Percentiles rank a stretch among this genome's conserved stretches.
Evolutionary conservation across 495 filamentous ascomycete species (phyloP).

Genomic region (Hypoxylon rickii): DNA sequence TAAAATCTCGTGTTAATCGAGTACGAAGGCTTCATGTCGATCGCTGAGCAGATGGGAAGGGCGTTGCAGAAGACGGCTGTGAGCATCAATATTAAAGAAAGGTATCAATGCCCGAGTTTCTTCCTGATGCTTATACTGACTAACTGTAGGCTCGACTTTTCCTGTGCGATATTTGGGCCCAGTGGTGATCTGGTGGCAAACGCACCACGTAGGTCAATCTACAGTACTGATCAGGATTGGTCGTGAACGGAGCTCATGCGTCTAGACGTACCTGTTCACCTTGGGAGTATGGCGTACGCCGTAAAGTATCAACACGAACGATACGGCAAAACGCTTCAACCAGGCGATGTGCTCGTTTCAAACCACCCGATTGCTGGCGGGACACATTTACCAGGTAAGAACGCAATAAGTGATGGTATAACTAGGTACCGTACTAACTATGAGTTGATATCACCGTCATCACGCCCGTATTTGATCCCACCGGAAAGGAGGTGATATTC

Average conservation of each 20-base stretch:
- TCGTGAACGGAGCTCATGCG: conserved; percentile 4
- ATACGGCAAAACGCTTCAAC: conserved; percentile 13
- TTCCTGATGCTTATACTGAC: neutral
- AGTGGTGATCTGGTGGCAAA: conserved; percentile 50
- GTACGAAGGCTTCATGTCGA: conserved; percentile 44
- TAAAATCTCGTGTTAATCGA: neutral
- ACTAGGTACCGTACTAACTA: neutral
- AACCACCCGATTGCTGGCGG: conserved; percentile 35
- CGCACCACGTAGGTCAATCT: conserved; percentile 36
- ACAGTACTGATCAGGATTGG: neutral
- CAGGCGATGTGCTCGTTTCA: conserved; percentile 34
- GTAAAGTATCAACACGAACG: conserved; percentile 33
- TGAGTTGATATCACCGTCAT: conserved; percentile 32
- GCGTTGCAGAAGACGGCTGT: conserved; percentile 49
- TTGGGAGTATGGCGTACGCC: conserved; percentile 36
- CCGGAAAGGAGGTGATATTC: conserved; percentile 32
- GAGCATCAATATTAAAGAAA: conserved; percentile 50
- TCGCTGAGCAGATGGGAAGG: conserved; percentile 54
- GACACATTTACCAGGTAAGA: conserved; percentile 33
- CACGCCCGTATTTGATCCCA: conserved; percentile 35
- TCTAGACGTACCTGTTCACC: conserved; percentile 26
- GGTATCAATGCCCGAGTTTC: neutral
- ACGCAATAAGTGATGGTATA: neutral
- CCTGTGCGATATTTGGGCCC: conserved; percentile 48
- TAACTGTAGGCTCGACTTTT: conserved; percentile 44